phyloP scores from a whole-genome alignment of 1,139 yeast species.

The Diutina scorzettiae region DNA sequence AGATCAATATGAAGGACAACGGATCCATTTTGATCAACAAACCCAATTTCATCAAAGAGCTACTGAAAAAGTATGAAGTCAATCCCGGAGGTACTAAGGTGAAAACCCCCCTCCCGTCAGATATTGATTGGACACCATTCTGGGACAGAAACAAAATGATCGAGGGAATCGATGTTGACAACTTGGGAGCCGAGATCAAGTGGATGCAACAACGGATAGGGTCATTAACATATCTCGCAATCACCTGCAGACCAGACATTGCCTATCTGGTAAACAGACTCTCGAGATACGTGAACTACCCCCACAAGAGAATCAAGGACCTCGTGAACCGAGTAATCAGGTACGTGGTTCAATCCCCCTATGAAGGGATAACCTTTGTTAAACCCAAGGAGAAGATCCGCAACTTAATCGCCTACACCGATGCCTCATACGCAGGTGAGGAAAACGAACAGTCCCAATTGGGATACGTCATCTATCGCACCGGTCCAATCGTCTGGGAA shows the following conservation, averaged over 20 bases:
- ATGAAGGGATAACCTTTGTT: neutral
- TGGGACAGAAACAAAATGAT: neutral
- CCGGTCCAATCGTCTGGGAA: neutral
- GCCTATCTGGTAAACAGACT: neutral
- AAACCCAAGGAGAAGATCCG: neutral
- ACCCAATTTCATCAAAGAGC: neutral
- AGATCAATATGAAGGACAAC: neutral
- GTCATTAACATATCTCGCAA: neutral
- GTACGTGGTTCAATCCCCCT: neutral
- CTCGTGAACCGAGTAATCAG: neutral
- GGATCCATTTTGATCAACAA: neutral
- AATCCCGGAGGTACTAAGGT: too few species aligned
- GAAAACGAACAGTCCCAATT: neutral
- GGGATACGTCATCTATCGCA: neutral
- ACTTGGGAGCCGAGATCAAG: neutral
- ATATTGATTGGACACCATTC: neutral
- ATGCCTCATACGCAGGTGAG: neutral
- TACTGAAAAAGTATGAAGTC: neutral
- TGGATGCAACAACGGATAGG: neutral
- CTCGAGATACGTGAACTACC: neutral
- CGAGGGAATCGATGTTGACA: neutral
- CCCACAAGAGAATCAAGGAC: neutral
- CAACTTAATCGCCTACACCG: neutral
- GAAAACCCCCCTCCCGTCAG: neutral
- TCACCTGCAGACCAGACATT: neutral